Evolutionary conservation across 805 yeast genomes (phyloP), one percentile per base, ranked within the genome.

Genomic region (Saturnispora diversa): DNA sequence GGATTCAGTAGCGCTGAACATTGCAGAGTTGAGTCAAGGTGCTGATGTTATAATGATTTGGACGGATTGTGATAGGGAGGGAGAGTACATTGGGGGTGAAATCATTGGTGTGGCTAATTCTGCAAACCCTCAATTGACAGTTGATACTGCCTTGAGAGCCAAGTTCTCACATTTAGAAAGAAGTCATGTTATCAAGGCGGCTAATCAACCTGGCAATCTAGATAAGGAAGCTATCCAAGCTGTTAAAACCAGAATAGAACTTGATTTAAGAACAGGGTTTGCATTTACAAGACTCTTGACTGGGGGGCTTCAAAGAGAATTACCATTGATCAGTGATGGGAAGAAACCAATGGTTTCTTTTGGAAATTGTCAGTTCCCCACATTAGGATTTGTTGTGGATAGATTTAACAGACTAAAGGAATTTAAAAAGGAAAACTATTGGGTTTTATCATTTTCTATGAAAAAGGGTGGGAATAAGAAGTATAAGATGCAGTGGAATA

Each of bases 61-160:
- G 97, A 92, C 98, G 1, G 99, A 92, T 69, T 92, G 98, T 62
- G 97, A 88, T 68, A 68, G 97, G 27, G 97, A 88, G 57, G 97
- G 97, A 2, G 97, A 88, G 58, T 82, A 77, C 58, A 88, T 88
- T 42, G 97, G 97, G 0, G 76, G 70, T 64, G 95, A 88, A 52
- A 76, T 94, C 12, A 68, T 75, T 26, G 69, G 77, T 39, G 80
- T 78, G n/a, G 96, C 95, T 0, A 55, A 57, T 37, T 67, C 66
- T 46, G 64, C 60, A 1, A 80, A 82, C 53, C 50, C 60, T 1
- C 47, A 61, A 2, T 53, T 86, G 31, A 63, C 60, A 1, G 51
- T 72, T 15, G 68, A 65, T 9, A 67, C 69, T 24, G 66, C 80
- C 3, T 77, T 74, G 67, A 64, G 99, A 38, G 94, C 95, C 2